Conservation (phyloP, 306 rosid species). For the Rubus idaeus region DNA sequence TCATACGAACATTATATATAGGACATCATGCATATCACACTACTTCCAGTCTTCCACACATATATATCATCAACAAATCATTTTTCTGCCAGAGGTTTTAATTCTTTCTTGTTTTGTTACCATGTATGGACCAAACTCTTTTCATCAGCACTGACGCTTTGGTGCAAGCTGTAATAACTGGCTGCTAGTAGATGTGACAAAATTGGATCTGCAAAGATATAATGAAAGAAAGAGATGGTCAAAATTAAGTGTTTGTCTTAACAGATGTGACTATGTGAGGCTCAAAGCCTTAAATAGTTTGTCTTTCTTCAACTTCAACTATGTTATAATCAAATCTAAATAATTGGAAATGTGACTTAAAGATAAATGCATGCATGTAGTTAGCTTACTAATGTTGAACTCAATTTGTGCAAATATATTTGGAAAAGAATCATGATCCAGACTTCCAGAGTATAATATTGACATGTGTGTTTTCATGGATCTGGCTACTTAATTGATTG, state of each 20-base stretch:
- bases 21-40: conserved; percentile 6
- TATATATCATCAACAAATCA: conserved; percentile 30
- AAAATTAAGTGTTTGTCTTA: background rate
- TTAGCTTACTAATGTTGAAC: background rate
- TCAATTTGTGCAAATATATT: background rate
- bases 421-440: background rate
- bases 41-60: background rate
- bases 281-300: no score
- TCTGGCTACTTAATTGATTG: background rate
- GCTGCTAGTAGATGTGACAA: background rate
- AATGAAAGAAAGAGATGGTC: background rate
- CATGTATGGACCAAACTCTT: background rate
- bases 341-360: background rate
- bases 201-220: background rate
- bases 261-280: no score
- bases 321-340: background rate
- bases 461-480: background rate
- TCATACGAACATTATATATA: background rate
- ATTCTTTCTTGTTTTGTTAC: background rate
- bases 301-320: background rate
- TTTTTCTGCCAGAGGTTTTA: background rate
- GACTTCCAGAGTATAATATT: background rate
- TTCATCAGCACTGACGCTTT: background rate
- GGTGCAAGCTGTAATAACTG: background rate
- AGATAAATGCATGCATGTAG: no score